Base-by-base conservation (phyloP, 2,329 filamentous ascomycete species). In the Diplodia scrobiculata region DNA sequence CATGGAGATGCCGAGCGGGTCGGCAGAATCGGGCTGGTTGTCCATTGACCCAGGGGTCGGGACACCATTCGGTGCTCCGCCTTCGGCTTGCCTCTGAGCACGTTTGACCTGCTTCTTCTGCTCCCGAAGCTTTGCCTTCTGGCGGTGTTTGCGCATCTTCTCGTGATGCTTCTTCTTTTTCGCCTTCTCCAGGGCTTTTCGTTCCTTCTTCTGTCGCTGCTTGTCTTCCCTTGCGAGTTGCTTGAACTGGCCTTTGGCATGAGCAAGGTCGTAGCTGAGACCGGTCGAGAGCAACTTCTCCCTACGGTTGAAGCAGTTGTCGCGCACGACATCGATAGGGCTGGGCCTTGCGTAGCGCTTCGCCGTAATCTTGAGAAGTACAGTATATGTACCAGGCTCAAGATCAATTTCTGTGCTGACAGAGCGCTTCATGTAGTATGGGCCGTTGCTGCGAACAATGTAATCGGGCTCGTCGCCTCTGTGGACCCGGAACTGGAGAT, bases 401-500 rank as follows among this genome's bases (percentile, higher is more conserved):
- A 95, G 84, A 32, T 88, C 83, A 19, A 94, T 83, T 74, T 95
- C 91, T 2, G 91, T 87, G 58, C 89, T 92, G 60, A 92, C 87
- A 5, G 88, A 90, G 9, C 91, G 87, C 14, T 82, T 86, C 82
- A 91, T 90, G 73, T 81, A 81, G 70, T 84, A 84, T 38, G 81
- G 83, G 9, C 78, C 81, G 55, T 84, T 83, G 69, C 82, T 86
- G 67, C 83, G 83, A 6, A 85, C 80, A 48, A 85, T 81, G 68
- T 85, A 84, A 34, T 84, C 81, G 5, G 82, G 79, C 41, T 84
- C 79, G 21, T 79, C 80, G 73, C 84, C 79, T 67, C 83, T 83
- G 69, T 86, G 82, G 1, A 88, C 71, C 4, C 85, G 79, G 72
- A 87, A 87, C 67, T 87, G 84, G 9, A 87, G 75, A 17, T 82